These are phyloP conservation scores for Suillus weaverae DNA, from an alignment of 768 basidiomycete genomes.

Conservation along the genomic window DNA sequence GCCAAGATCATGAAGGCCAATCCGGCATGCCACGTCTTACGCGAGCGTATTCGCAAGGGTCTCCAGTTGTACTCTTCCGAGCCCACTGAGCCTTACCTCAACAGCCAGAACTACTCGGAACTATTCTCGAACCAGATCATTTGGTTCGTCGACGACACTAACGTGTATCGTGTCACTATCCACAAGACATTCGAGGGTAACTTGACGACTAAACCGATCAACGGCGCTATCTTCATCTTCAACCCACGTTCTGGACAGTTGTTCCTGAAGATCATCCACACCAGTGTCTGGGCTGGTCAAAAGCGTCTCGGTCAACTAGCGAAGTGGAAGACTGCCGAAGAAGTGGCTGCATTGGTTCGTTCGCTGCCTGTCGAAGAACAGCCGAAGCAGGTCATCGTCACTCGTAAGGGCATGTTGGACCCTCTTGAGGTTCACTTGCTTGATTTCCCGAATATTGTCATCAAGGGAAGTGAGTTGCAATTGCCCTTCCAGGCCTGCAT, in stretches of 20 bases:
- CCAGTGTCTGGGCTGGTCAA: conserved; percentile 99
- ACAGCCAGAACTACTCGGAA: conserved; percentile 97
- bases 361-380: conserved; percentile 99
- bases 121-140: conserved; percentile 98
- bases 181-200: conserved; percentile 99
- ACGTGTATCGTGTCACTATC: conserved; percentile 98
- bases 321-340: conserved; percentile 99
- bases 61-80: conserved; percentile 98
- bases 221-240: conserved; percentile 98
- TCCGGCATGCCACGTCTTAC: conserved; percentile 93
- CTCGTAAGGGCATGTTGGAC: conserved; percentile 99
- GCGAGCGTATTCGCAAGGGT: conserved; percentile 98
- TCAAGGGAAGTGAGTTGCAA: conserved; percentile 98
- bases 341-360: conserved; percentile 96
- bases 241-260: conserved; percentile 98
- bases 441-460: conserved; percentile 99
- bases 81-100: conserved; percentile 98
- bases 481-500: conserved; percentile 99
- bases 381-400: conserved; percentile 99
- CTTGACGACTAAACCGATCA: conserved; percentile 98
- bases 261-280: conserved; percentile 99
- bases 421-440: conserved; percentile 97
- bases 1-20: conserved; percentile 99
- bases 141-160: conserved; percentile 99
- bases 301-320: conserved; percentile 99